phyloP scores from a whole-genome alignment of 2,329 filamentous ascomycete genomes.

The Microthyrium microscopicum region DNA sequence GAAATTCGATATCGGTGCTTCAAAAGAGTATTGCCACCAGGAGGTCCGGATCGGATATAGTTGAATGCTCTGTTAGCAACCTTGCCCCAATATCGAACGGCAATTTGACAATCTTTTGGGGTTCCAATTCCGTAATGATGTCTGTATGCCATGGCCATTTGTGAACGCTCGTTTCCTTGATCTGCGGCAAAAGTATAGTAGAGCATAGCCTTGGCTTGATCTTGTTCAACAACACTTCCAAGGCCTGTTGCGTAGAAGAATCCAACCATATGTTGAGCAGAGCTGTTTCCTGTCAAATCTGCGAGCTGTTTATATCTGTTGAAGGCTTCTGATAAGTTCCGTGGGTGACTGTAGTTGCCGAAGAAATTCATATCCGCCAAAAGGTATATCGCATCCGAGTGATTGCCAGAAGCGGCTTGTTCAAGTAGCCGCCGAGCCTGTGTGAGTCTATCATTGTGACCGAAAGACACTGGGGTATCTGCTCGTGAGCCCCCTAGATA shows the following conservation, averaged over 20 bases:
- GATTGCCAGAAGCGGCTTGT: constrained; percentile 37
- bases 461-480: constrained; percentile 13
- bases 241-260: constrained; percentile 93
- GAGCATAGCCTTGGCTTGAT: constrained; percentile 81
- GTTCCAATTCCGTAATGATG: constrained; percentile 75
- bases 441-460: constrained; percentile 34
- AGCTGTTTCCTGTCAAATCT: constrained; percentile 63
- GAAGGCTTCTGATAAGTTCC: constrained; percentile 66
- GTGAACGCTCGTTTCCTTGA: constrained; percentile 63
- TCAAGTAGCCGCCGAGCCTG: constrained; percentile 43
- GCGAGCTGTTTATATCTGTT: constrained; percentile 67
- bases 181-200: constrained; percentile 91
- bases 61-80: constrained; percentile 85
- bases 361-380: constrained; percentile 94
- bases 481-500: too few relatives aligned
- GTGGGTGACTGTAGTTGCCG: constrained; percentile 78
- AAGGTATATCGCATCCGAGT: constrained; percentile 74
- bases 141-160: constrained; percentile 86
- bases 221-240: constrained; percentile 59
- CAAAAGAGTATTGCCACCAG: constrained; percentile 65
- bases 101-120: constrained; percentile 68
- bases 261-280: constrained; percentile 88
- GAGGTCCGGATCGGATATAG: constrained; percentile 79
- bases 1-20: constrained; percentile 71
- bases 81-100: constrained; percentile 75